Conservation (phyloP, 345 rosid genomes). For the Passiflora organensis region DNA sequence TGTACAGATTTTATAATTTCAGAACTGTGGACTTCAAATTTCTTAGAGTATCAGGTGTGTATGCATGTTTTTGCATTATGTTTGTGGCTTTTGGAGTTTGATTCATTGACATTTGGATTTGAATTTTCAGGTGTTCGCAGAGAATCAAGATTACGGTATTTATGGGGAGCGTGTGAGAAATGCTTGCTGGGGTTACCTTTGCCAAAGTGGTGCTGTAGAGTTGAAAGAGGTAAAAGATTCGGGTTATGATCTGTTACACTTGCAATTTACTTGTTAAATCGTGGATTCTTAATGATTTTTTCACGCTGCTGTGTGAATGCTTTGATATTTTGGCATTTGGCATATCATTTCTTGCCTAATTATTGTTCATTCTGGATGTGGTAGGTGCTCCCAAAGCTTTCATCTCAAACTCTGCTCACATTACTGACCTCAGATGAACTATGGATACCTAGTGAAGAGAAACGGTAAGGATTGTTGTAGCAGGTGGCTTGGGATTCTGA, state of each 20-base stretch:
- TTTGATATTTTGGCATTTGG: conserved; percentile 11
- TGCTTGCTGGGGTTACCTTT: conserved; percentile 98
- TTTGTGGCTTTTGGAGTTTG: neutral
- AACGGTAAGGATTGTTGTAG: conserved; percentile 54
- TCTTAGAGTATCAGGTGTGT: conserved; percentile 69
- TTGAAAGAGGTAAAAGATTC: conserved; percentile 62
- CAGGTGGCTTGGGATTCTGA: conserved; percentile 12
- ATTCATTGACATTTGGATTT: neutral
- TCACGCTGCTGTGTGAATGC: neutral
- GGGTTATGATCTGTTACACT: neutral
- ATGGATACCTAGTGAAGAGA: conserved; percentile 91
- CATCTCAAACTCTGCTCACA: conserved; percentile 85
- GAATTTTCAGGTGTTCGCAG: conserved; percentile 76
- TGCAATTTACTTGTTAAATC: neutral
- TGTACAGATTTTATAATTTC: conserved; percentile 93
- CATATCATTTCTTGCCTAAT: conserved; percentile 6
- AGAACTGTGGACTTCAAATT: conserved; percentile 83
- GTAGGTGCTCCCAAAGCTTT: conserved; percentile 89
- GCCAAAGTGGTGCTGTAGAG: conserved; percentile 91
- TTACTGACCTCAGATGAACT: conserved; percentile 90
- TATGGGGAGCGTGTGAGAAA: conserved; percentile 96
- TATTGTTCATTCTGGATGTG: conserved; percentile 14
- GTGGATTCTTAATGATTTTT: conserved; percentile 5
- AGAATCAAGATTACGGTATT: conserved; percentile 91
- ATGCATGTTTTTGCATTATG: neutral